Evolutionary conservation across 208 protist species (phyloP).

Genomic region (Leishmania tarentolae): DNA sequence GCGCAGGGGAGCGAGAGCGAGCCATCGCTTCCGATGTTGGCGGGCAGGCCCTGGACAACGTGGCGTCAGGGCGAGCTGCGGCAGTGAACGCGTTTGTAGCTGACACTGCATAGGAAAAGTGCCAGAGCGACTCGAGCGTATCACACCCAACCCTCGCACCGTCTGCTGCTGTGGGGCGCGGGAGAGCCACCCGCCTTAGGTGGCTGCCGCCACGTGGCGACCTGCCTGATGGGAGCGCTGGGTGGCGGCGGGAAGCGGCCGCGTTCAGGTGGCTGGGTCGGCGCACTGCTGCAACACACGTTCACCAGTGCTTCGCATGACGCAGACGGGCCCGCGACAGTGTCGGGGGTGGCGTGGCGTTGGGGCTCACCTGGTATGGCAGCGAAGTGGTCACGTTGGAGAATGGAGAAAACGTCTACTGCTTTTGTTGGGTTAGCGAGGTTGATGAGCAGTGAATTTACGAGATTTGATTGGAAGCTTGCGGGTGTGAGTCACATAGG

Average conservation of each 20-base stretch:
- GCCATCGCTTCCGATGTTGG: background rate
- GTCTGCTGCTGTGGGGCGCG: background rate
- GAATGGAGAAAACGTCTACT: background rate
- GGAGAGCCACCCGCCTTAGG: background rate
- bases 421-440: slow-evolving; percentile 44
- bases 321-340: background rate
- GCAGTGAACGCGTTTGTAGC: background rate
- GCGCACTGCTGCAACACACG: background rate
- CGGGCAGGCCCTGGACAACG: background rate
- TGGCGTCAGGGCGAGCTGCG: background rate
- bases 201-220: background rate
- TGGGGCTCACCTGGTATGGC: background rate
- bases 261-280: background rate
- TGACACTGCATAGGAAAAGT: background rate
- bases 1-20: background rate
- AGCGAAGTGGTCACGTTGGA: background rate
- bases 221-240: background rate
- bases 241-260: background rate
- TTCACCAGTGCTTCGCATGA: background rate
- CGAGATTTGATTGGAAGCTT: slow-evolving; percentile 54
- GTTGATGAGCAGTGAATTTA: slow-evolving; percentile 49
- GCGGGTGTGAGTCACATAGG: slow-evolving; percentile 43
- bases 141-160: background rate
- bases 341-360: background rate
- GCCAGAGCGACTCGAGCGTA: background rate